These are phyloP conservation scores for Raphidocelis subcapitata DNA, from an alignment of 139 green algal genomes.

Conservation along the genomic window DNA sequence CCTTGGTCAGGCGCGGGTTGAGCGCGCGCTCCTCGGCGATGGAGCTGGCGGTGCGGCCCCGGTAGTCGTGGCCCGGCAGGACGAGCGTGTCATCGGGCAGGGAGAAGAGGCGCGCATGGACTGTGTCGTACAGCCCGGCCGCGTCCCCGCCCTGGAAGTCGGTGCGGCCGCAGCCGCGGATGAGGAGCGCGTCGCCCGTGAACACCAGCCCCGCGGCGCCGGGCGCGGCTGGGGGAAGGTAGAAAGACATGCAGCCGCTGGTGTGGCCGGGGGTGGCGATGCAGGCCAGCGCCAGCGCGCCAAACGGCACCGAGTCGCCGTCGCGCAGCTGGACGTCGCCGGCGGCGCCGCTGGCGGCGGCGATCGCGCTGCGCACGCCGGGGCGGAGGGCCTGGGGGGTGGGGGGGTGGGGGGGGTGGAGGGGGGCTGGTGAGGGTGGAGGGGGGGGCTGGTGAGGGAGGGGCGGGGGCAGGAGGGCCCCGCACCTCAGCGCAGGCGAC, in stretches of 20 bases:
- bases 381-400: conserved; percentile 10
- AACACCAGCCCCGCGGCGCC: conserved; percentile 41
- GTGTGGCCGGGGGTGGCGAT: conserved; percentile 59
- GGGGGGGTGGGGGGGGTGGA: too few relatives aligned
- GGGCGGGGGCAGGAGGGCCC: too few relatives aligned
- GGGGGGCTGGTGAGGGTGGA: too few relatives aligned
- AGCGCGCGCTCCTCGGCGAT: conserved; percentile 60
- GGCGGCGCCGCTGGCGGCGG: conserved; percentile 5
- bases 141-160: conserved; percentile 56
- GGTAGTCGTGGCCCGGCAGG: conserved; percentile 59
- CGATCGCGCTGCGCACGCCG: conserved; percentile 8
- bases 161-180: conserved; percentile 67
- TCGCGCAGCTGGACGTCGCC: conserved; percentile 2
- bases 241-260: conserved; percentile 57
- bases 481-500: too few relatives aligned
- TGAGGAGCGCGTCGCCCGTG: conserved; percentile 65
- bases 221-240: not conserved
- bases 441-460: too few relatives aligned
- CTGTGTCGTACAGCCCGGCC: conserved; percentile 23
- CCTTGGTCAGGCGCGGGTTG: conserved; percentile 68
- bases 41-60: conserved; percentile 43
- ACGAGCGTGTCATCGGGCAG: too few relatives aligned
- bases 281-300: not conserved
- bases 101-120: too few relatives aligned
- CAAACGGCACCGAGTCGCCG: conserved; percentile 4